These are phyloP conservation scores for Bolboschoenus planiculmis DNA, from an alignment of 176 grass and related monocot species.

Conservation along the genomic window DNA sequence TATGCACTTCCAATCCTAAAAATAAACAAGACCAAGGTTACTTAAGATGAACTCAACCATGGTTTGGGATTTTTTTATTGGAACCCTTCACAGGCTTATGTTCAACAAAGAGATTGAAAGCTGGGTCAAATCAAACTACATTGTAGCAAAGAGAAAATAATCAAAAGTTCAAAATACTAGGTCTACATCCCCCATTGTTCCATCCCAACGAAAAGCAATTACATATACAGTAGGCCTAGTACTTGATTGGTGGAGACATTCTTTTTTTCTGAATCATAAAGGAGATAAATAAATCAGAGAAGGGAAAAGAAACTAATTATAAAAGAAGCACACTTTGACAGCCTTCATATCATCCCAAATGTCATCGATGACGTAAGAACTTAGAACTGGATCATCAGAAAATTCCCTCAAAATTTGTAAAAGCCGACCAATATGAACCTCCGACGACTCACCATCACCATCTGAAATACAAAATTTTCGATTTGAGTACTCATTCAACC, in stretches of 20 bases:
- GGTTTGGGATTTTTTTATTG: not conserved
- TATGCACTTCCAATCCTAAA: slow-evolving; percentile 91
- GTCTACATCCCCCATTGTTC: not conserved
- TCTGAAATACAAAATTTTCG: slow-evolving; percentile 37
- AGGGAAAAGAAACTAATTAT: slow-evolving; percentile 17
- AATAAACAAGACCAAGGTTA: not conserved
- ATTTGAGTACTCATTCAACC: slow-evolving; percentile 2
- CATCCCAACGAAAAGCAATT: not conserved
- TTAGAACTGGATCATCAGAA: slow-evolving; percentile 82
- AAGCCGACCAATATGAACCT: slow-evolving; percentile 87
- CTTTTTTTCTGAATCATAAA: not conserved
- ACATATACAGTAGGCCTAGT: not conserved
- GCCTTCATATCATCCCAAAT: slow-evolving; percentile 99
- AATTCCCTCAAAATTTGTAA: slow-evolving; percentile 95
- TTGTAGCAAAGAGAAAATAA: not conserved
- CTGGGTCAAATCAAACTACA: not conserved
- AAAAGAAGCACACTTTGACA: slow-evolving; percentile 56
- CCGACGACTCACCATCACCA: slow-evolving; percentile 65
- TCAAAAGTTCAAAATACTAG: not conserved
- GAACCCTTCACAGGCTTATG: not conserved
- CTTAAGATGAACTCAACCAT: not conserved
- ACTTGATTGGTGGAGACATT: not conserved
- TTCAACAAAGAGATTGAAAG: not conserved
- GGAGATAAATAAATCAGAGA: not conserved
- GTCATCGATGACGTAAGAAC: slow-evolving; percentile 98